Percentiles rank a stretch among this genome's conserved stretches.
Conservation (phyloP, 306 rosid genomes). For the Vicia villosa region DNA sequence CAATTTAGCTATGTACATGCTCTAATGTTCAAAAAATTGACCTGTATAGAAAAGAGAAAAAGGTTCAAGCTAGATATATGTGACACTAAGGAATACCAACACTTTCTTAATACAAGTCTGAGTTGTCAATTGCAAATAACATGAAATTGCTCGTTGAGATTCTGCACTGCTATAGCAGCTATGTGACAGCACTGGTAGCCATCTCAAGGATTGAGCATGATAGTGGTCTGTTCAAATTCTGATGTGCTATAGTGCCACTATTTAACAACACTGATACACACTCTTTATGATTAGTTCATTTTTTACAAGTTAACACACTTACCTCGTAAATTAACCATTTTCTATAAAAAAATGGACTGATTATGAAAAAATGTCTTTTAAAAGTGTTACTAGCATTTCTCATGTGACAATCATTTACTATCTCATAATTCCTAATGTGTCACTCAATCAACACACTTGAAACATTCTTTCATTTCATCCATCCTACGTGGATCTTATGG, state of each 20-base stretch:
- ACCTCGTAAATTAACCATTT: neutral
- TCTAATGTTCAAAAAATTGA: conserved; percentile 19
- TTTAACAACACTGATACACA: neutral
- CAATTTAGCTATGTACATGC: neutral
- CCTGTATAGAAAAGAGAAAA: neutral
- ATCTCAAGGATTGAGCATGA: neutral
- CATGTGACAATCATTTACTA: conserved; percentile 6
- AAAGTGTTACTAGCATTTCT: neutral
- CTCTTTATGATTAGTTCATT: neutral
- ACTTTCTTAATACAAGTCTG: neutral
- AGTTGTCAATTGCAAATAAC: neutral
- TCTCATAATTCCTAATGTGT: conserved; percentile 13
- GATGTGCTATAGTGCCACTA: neutral
- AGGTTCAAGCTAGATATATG: neutral
- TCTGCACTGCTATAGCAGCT: neutral
- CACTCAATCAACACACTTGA: conserved; percentile 17
- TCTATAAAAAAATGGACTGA: neutral
- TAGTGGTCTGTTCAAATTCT: neutral
- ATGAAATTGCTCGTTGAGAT: neutral
- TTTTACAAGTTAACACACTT: neutral
- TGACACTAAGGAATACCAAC: neutral
- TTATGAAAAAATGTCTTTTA: neutral
- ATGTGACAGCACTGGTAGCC: neutral
- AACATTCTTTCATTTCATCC: neutral
- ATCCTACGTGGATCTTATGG: neutral